Percentiles rank a stretch among this genome's conserved stretches.
These are phyloP conservation scores for Chytriomyces confervae DNA, from an alignment of 192 early-diverging fungal genomes.

Conservation along the genomic window DNA sequence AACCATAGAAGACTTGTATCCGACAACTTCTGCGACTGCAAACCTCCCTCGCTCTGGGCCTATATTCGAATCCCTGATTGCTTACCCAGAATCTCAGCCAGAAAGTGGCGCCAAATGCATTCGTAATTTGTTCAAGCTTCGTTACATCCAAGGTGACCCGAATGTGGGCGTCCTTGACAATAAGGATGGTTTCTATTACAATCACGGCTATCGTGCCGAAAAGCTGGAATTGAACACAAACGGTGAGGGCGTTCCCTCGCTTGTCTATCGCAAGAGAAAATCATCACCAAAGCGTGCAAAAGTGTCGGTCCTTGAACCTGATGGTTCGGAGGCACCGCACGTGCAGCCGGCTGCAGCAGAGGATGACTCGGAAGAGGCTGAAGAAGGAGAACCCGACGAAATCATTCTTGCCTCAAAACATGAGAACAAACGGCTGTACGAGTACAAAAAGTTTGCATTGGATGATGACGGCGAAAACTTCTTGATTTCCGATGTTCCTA, in stretches of 20 bases:
- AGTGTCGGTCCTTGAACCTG: background rate
- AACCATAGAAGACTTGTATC: background rate
- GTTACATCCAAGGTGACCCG: constrained; percentile 17
- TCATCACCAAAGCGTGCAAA: background rate
- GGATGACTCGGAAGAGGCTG: background rate
- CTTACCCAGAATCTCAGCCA: background rate
- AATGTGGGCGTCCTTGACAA: background rate
- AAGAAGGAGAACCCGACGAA: constrained; percentile 9
- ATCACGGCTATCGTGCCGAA: background rate
- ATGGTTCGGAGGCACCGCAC: background rate
- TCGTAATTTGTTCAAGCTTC: background rate
- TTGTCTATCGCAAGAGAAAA: constrained; percentile 10
- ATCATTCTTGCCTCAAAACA: constrained; percentile 8
- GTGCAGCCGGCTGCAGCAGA: background rate
- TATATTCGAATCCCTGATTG: background rate
- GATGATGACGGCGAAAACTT: background rate
- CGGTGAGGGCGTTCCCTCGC: background rate
- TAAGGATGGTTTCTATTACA: constrained; percentile 21
- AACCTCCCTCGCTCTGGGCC: background rate
- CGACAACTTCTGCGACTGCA: background rate
- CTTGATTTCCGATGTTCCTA: constrained; percentile 1
- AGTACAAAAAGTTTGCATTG: background rate
- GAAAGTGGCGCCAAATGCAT: background rate
- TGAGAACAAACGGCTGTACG: background rate
- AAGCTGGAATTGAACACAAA: constrained; percentile 7